Evolutionary conservation across 2,329 filamentous ascomycete species (phyloP).

Genomic region (Zarea fungicola): DNA sequence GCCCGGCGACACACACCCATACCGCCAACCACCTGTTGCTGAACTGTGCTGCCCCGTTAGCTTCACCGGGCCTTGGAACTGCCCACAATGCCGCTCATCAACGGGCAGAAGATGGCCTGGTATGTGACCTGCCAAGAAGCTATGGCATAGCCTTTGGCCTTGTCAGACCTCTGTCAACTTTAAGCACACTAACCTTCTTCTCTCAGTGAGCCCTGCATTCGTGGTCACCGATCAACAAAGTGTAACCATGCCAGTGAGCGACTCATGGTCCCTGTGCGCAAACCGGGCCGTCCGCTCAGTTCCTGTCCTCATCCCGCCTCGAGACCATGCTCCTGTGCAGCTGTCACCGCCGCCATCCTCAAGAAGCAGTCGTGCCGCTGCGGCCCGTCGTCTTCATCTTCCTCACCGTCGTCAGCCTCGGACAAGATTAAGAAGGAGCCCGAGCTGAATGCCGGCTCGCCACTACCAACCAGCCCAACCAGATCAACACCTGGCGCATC

Average conservation of each 20-base stretch:
- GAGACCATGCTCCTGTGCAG: conserved; percentile 55
- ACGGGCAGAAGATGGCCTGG: conserved; percentile 71
- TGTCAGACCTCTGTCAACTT: neutral
- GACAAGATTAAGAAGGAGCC: conserved; percentile 22
- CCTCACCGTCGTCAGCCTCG: conserved; percentile 17
- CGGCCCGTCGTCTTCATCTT: conserved; percentile 26
- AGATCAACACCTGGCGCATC: conserved; percentile 26
- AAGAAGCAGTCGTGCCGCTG: conserved; percentile 53
- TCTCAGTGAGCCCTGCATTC: conserved; percentile 65
- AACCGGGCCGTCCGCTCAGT: conserved; percentile 65
- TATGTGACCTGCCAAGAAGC: conserved; percentile 36
- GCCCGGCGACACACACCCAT: too few relatives aligned
- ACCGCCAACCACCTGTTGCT: too few relatives aligned
- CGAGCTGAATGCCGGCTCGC: conserved; percentile 19
- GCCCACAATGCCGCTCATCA: conserved; percentile 58
- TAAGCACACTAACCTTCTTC: neutral
- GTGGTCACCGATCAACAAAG: conserved; percentile 70
- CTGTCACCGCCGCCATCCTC: conserved; percentile 60
- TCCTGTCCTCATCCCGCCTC: conserved; percentile 62
- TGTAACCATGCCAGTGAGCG: conserved; percentile 64
- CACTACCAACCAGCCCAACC: conserved; percentile 26
- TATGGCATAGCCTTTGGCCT: neutral
- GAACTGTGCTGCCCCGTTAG: too few relatives aligned
- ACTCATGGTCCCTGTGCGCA: conserved; percentile 64
- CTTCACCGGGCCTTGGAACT: too few relatives aligned